A percentile compares a stretch with the other conserved stretches of the same genome.
These are phyloP conservation scores for Rhynchosporium graminicola DNA, from an alignment of 2,329 filamentous ascomycete genomes.

Conservation along the genomic window DNA sequence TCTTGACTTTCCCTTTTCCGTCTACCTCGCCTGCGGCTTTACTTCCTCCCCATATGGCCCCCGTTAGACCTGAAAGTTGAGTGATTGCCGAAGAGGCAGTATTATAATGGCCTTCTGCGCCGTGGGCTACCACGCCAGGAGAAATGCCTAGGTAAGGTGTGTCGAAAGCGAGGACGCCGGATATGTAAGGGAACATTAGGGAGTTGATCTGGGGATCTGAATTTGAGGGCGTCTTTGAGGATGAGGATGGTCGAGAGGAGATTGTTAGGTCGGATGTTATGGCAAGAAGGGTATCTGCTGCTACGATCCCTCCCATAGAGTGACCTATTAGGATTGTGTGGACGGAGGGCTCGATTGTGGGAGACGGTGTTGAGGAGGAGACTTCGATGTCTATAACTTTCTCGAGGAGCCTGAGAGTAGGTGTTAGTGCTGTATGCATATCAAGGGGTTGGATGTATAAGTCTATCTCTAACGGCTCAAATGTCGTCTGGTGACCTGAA, in stretches of 20 bases:
- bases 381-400: slow-evolving; percentile 95
- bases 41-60: slow-evolving; percentile 64
- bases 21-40: slow-evolving; percentile 42
- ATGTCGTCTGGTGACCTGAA: background rate
- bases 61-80: slow-evolving; percentile 64
- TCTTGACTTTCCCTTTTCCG: slow-evolving; percentile 34
- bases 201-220: slow-evolving; percentile 47
- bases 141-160: slow-evolving; percentile 87
- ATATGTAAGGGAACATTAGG: slow-evolving; percentile 92
- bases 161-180: slow-evolving; percentile 89
- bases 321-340: slow-evolving; percentile 82
- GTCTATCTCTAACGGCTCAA: background rate
- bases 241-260: slow-evolving; percentile 23
- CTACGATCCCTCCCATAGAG: slow-evolving; percentile 92
- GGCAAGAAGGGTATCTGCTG: slow-evolving; percentile 80
- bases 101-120: slow-evolving; percentile 83
- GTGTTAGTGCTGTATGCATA: slow-evolving; percentile 8
- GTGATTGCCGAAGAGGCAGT: slow-evolving; percentile 69
- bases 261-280: slow-evolving; percentile 47
- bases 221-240: slow-evolving; percentile 8
- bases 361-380: slow-evolving; percentile 73
- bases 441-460: background rate
- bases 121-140: slow-evolving; percentile 80
- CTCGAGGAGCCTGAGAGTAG: slow-evolving; percentile 70
- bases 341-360: slow-evolving; percentile 83